Conservation (phyloP, 768 basidiomycete species). For the Gyrodon lividus region DNA sequence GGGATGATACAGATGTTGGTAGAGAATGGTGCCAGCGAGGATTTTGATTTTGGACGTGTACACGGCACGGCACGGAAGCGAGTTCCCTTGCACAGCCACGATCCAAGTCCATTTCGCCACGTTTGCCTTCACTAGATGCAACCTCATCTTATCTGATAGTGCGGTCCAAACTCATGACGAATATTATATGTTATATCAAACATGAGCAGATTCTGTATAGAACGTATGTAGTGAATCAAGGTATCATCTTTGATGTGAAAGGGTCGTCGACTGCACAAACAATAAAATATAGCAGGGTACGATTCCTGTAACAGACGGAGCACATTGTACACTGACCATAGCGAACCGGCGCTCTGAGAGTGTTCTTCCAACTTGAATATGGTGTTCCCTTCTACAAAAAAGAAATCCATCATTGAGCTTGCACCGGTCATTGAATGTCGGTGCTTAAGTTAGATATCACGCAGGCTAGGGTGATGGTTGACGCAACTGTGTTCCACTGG, state of each 20-base stretch:
- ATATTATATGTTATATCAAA: no score
- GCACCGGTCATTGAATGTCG: no score
- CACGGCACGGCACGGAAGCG: background rate
- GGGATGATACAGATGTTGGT: background rate
- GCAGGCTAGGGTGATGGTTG: background rate
- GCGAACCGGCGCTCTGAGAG: background rate
- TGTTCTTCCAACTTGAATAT: background rate
- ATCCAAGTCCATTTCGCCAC: slow-evolving; percentile 9
- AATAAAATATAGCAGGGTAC: no score
- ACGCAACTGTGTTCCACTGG: background rate
- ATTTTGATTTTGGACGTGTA: background rate
- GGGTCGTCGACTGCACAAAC: no score
- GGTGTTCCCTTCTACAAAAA: slow-evolving; percentile 2
- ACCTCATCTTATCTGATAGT: slow-evolving; percentile 10
- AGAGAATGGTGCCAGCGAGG: background rate
- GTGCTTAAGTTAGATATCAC: no score
- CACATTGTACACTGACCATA: background rate
- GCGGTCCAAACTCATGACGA: no score
- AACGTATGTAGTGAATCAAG: no score
- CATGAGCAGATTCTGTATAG: no score
- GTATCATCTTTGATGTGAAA: no score
- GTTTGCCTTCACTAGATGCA: no score
- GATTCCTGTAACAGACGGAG: no score
- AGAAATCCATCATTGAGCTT: no score
- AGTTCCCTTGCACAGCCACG: slow-evolving; percentile 15